Percentiles rank a stretch among this genome's conserved stretches.
phyloP scores from a whole-genome alignment of 768 basidiomycete genomes.

The Chiua virens region DNA sequence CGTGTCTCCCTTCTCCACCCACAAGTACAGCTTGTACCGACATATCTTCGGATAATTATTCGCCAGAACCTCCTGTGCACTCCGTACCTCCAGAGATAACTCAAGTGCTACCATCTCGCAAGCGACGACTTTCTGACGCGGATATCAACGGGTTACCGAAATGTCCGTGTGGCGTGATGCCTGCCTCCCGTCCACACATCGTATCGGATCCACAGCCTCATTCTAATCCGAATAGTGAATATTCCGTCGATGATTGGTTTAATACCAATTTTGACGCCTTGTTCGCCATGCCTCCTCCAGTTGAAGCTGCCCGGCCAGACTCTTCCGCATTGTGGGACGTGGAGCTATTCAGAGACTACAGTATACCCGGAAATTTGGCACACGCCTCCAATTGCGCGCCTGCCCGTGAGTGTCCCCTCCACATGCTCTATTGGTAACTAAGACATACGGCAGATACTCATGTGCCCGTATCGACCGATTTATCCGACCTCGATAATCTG shows the following conservation, averaged over 20 bases:
- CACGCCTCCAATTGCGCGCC: not conserved
- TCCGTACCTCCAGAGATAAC: not conserved
- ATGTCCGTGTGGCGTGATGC: slow-evolving; percentile 20
- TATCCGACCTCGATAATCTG: slow-evolving; percentile 8
- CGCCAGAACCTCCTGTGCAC: not conserved
- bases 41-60: not conserved
- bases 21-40: slow-evolving; percentile 6
- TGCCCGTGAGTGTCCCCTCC: slow-evolving; percentile 4
- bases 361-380: slow-evolving; percentile 9
- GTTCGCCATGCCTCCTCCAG: slow-evolving; percentile 29
- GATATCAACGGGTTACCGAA: slow-evolving; percentile 25
- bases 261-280: slow-evolving; percentile 21
- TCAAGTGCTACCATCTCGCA: slow-evolving; percentile 15
- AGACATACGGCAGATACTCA: not conserved
- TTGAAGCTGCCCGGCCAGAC: slow-evolving; percentile 26
- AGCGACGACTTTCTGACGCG: slow-evolving; percentile 39
- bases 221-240: slow-evolving; percentile 13
- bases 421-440: not conserved
- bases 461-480: not conserved
- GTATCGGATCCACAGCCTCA: slow-evolving; percentile 33
- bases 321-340: slow-evolving; percentile 31
- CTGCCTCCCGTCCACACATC: slow-evolving; percentile 22
- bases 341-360: slow-evolving; percentile 33
- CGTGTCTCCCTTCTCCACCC: slow-evolving; percentile 13
- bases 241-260: slow-evolving; percentile 39